Conservation (phyloP, 176 grass and related monocot genomes). For the Melocanna baccifera region DNA sequence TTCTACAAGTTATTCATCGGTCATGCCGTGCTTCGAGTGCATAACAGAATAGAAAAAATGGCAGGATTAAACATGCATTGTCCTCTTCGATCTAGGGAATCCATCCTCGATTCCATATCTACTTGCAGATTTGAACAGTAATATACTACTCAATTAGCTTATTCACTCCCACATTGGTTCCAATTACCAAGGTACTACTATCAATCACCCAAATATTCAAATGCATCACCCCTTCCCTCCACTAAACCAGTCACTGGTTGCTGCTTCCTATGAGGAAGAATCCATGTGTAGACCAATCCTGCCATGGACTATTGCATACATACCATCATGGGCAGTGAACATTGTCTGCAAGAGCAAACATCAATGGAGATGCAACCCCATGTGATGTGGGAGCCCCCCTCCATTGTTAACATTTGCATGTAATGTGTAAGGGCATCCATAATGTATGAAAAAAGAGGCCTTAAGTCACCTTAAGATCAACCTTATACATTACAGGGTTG, state of each 20-base stretch:
- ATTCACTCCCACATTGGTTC: not conserved
- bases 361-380: slow-evolving; percentile 22
- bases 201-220: slow-evolving; percentile 24
- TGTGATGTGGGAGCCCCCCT: slow-evolving; percentile 35
- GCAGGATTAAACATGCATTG: slow-evolving; percentile 33
- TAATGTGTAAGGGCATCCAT: not conserved
- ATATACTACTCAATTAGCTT: slow-evolving; percentile 11
- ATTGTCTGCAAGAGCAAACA: slow-evolving; percentile 35
- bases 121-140: slow-evolving; percentile 18
- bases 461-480: no score
- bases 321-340: not conserved
- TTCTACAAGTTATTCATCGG: not conserved
- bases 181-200: slow-evolving; percentile 21
- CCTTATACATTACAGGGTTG: no score
- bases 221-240: not conserved
- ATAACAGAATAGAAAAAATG: not conserved
- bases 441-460: no score
- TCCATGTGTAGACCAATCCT: slow-evolving; percentile 33
- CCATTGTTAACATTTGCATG: slow-evolving; percentile 13
- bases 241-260: not conserved
- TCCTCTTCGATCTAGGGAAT: slow-evolving; percentile 42
- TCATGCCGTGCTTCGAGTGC: not conserved
- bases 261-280: slow-evolving; percentile 40
- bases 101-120: slow-evolving; percentile 20
- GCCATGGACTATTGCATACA: not conserved